Evolutionary conservation across 805 yeast genomes (phyloP).

Genomic region (Metschnikowia anglica): DNA sequence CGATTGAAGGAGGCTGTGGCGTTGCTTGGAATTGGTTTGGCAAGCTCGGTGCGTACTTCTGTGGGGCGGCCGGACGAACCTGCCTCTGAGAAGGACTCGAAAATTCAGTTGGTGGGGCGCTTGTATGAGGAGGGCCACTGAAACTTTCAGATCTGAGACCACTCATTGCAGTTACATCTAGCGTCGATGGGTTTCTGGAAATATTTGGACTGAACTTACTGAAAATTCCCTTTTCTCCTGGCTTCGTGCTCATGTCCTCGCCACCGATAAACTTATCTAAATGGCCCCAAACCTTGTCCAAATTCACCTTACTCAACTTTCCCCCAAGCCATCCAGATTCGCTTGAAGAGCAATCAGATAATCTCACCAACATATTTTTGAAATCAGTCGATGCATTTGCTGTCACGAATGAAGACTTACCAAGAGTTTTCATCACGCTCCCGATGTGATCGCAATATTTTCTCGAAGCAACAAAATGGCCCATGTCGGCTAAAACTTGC

Average conservation of each 20-base stretch:
- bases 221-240: slow-evolving; percentile 55
- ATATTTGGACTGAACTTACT: slow-evolving; percentile 68
- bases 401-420: slow-evolving; percentile 32
- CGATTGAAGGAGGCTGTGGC: slow-evolving; percentile 7
- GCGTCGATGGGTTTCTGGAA: slow-evolving; percentile 52
- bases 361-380: slow-evolving; percentile 43
- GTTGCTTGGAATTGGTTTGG: slow-evolving; percentile 1
- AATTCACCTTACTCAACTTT: slow-evolving; percentile 53
- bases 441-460: slow-evolving; percentile 57
- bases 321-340: slow-evolving; percentile 73
- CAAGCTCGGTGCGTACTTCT: slow-evolving; percentile 4
- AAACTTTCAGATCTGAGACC: slow-evolving; percentile 6
- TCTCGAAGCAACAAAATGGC: slow-evolving; percentile 56
- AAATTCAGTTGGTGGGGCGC: slow-evolving; percentile 12
- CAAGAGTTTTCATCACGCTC: slow-evolving; percentile 28
- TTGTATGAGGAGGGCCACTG: slow-evolving; percentile 6
- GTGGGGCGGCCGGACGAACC: slow-evolving; percentile 5
- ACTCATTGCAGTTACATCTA: slow-evolving; percentile 28
- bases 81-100: slow-evolving; percentile 15
- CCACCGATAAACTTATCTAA: slow-evolving; percentile 90
- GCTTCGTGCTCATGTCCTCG: slow-evolving; percentile 46
- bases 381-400: slow-evolving; percentile 29
- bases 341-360: slow-evolving; percentile 41
- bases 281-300: slow-evolving; percentile 87
- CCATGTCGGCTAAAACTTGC: slow-evolving; percentile 64